Evolutionary conservation across 371 early-diverging fungal species (phyloP), one percentile per base, ranked within the genome.

Genomic region (Batkoa obscura): DNA sequence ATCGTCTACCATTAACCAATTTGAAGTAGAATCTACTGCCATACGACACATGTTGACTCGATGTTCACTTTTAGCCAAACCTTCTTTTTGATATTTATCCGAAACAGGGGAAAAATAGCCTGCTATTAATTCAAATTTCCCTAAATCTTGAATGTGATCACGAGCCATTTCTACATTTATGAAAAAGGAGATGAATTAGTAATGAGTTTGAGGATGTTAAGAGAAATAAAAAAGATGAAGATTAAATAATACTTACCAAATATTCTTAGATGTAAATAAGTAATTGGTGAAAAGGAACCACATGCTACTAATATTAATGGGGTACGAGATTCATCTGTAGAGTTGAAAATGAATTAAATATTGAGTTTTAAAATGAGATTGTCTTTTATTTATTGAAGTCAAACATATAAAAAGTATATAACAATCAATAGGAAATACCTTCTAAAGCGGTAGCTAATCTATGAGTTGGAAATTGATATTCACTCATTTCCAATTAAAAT

Each of bases 41-140:
- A 88, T 66, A 57, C 86, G 78, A 65, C 92, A 91, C 98, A 97
- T 97, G 32, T 75, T 74, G 2, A 94, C 90, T 10, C 98, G 75
- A 70, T 97, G 88, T 36, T 70, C 65, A 45, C 86, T 86, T 36
- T 76, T 66, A 0, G 88, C 92, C 39, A 95, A 71, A 2, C 95
- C 95, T 57, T 83, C 81, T 62, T 97, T 95, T 57, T 77, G 79
- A 60, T 95, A 95, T 45, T 78, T 80, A 62, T 94, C 92, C 1
- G 86, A 83, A 6, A 95, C 96, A 6, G 98, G 98, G 3, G 91
- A 90, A 65, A 91, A 94, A 69, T 95, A 95, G 1, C 96, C 95
- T 33, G 89, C 92, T 48, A 95, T 58, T 49, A 94, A 66, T 64
- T 95, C 90, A 65, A 83, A 94, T 35, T 76, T 72, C 30, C 72